Conservation (phyloP, 345 rosid species). For the Sapria himalayana region DNA sequence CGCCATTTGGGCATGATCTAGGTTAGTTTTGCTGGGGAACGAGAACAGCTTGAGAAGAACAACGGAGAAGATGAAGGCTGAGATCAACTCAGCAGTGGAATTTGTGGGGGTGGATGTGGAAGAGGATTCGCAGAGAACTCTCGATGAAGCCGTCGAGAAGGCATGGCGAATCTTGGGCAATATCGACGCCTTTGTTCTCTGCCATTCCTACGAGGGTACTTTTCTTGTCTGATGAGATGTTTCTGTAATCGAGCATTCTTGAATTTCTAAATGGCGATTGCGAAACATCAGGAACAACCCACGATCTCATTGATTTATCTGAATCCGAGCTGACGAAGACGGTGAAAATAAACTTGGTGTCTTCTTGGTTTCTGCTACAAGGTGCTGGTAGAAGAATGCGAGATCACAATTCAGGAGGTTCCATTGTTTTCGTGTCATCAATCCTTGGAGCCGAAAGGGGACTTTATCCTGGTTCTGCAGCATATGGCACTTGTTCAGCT, state of each 20-base stretch:
- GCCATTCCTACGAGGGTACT: conserved; percentile 53
- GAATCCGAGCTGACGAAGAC: conserved; percentile 42
- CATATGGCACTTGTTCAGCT: conserved; percentile 51
- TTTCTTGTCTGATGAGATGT: neutral
- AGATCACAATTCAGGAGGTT: conserved; percentile 40
- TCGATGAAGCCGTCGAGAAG: conserved; percentile 52
- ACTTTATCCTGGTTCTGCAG: conserved; percentile 75
- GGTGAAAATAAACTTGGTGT: conserved; percentile 38
- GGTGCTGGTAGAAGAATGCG: conserved; percentile 58
- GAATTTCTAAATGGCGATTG: conserved; percentile 4
- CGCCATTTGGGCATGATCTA: conserved; percentile 5
- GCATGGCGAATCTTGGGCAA: conserved; percentile 33
- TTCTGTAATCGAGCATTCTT: neutral
- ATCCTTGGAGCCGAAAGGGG: conserved; percentile 60
- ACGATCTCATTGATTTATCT: conserved; percentile 33
- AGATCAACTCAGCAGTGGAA: conserved; percentile 22
- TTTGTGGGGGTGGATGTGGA: conserved; percentile 61
- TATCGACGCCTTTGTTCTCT: conserved; percentile 63
- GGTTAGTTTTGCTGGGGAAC: conserved; percentile 78
- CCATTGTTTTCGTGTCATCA: conserved; percentile 42
- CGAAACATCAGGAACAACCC: conserved; percentile 48
- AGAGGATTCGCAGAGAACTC: conserved; percentile 35
- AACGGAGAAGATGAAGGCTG: conserved; percentile 21
- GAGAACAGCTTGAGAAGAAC: conserved; percentile 23
- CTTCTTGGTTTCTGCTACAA: conserved; percentile 63